Evolutionary conservation across 208 protist species (phyloP).

Genomic region (Herpetomonas tarakana): DNA sequence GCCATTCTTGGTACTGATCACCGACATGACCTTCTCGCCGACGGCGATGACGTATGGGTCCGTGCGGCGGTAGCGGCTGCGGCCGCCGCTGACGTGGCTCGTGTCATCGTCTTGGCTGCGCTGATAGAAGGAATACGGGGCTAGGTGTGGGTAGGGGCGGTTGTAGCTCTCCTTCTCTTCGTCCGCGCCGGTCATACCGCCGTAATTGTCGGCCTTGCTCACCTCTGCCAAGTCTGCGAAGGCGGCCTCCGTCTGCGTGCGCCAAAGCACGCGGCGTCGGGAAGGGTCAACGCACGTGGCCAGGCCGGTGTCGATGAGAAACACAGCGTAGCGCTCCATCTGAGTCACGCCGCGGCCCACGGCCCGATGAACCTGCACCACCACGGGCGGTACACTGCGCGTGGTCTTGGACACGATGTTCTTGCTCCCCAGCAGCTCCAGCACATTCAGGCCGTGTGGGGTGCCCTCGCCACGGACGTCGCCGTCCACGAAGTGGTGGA

Average conservation of each 20-base stretch:
- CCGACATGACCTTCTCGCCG: conserved; percentile 53
- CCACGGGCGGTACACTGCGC: conserved; percentile 52
- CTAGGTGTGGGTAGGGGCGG: conserved; percentile 63
- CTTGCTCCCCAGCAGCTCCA: conserved; percentile 82
- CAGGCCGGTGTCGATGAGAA: conserved; percentile 83
- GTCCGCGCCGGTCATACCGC: background rate
- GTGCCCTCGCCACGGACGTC: conserved; percentile 48
- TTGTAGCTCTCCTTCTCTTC: conserved; percentile 22
- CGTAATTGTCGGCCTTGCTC: conserved; percentile 7
- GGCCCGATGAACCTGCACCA: conserved; percentile 70
- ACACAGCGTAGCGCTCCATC: conserved; percentile 78
- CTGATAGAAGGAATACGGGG: conserved; percentile 60
- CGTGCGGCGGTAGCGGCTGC: conserved; percentile 38
- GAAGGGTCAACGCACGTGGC: conserved; percentile 79
- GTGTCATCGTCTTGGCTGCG: conserved; percentile 41
- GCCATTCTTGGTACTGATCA: conserved; percentile 63
- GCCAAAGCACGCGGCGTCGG: conserved; percentile 75
- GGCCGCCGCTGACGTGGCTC: conserved; percentile 37
- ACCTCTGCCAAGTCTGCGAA: conserved; percentile 32
- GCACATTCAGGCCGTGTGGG: conserved; percentile 41
- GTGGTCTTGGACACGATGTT: conserved; percentile 59
- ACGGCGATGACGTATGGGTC: conserved; percentile 85
- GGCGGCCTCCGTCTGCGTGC: conserved; percentile 56
- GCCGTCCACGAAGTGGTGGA: conserved; percentile 78
- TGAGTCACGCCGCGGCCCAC: conserved; percentile 47